Evolutionary conservation across 257 asterid genomes (phyloP), one percentile per base, ranked within the genome.

Genomic region (Ajuga chamaepitys): DNA sequence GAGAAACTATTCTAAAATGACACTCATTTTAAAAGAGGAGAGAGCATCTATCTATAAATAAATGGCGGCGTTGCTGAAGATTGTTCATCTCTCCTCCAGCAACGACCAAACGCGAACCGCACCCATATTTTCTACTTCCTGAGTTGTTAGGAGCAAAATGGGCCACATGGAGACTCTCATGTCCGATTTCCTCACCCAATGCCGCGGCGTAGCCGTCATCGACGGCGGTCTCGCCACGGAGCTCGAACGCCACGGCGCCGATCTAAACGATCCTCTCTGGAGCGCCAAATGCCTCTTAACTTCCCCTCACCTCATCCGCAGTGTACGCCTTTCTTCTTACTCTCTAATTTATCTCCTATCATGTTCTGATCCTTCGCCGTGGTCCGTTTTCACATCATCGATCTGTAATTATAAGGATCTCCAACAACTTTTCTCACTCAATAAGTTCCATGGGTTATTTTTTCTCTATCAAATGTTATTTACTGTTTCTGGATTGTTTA

Each of bases 141-240:
- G 16, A 37, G 20, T 37, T 20, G 35, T 32, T 26, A 37, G 37
- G 40, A 51, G 6, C n/a, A 38, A 45, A 44, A 89, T 89, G 96
- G 90, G 78, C 7, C 86, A 44, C 8, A 57, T 64, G 13, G 80
- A 69, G 42, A 73, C 41, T 21, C 8, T 45, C 50, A 81, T 89
- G 83, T 56, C 86, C 1, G 85, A 87, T 74, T 87, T 89, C 80
- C 83, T 89, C 71, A 70, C 76, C 9, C 75, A 79, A 64, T 81
- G 84, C 72, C 93, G 91, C 74, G 96, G 95, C 76, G 78, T 82
- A 0, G 95, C 91, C 17, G 91, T 90, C 59, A 77, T 90, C 70
- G 96, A 90, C 88, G 96, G 97, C 50, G 97, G 97, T 2, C 86
- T 90, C 25, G 96, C 97, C 59, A 90, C 97, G 72, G 95, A 90